A percentile compares a stretch with the other conserved stretches of the same genome.
Conservation (phyloP, 164 flowering plant species). For the Vitis amurensis region DNA sequence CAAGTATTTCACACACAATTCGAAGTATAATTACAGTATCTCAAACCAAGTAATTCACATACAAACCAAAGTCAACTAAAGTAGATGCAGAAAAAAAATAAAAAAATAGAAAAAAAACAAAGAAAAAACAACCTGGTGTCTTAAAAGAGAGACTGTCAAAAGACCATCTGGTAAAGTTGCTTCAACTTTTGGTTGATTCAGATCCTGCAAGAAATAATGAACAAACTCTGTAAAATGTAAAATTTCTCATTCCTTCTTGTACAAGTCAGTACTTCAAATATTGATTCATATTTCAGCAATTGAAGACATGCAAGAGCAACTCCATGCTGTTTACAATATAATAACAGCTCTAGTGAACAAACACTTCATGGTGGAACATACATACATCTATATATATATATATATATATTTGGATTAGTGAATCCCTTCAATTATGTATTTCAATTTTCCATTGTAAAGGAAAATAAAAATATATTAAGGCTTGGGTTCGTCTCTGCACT, state of each 20-base stretch:
- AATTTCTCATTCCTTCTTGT: constrained; percentile 1
- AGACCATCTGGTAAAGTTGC: constrained; percentile 71
- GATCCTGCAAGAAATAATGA: constrained; percentile 52
- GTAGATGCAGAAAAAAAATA: neutral
- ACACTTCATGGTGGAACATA: no score
- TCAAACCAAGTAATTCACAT: no score
- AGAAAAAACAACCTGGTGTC: constrained; percentile 71
- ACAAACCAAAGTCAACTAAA: no score
- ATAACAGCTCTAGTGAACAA: no score
- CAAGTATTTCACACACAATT: neutral
- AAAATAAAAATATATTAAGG: no score
- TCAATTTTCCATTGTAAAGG: no score
- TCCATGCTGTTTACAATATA: no score
- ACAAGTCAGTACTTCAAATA: constrained; percentile 1
- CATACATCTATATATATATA: no score
- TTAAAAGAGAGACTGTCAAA: constrained; percentile 72
- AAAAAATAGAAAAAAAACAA: neutral
- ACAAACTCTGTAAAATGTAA: constrained; percentile 3
- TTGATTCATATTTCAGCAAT: neutral
- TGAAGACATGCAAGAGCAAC: neutral
- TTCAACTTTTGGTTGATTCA: constrained; percentile 76
- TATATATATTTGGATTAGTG: no score
- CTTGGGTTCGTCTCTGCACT: no score
- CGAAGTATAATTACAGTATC: no score
- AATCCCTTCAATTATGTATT: no score